Percentiles rank a stretch among this genome's conserved stretches.
Evolutionary conservation across 2,329 filamentous ascomycete genomes (phyloP).

Genomic region (Cladosporium sp.): DNA sequence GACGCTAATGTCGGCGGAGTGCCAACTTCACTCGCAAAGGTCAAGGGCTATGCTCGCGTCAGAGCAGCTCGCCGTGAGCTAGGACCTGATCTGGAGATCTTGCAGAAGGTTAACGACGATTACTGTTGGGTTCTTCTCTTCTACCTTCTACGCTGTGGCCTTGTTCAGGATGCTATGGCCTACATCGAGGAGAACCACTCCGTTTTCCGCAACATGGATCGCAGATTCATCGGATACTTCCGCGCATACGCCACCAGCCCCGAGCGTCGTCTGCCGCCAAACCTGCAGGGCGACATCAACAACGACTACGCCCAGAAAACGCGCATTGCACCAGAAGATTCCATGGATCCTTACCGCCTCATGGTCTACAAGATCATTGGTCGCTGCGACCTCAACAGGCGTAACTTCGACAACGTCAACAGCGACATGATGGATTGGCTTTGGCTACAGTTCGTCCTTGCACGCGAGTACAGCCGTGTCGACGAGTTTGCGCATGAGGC

Average conservation of each 20-base stretch:
- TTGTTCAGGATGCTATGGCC: slow-evolving; percentile 78
- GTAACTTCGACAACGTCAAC: slow-evolving; percentile 59
- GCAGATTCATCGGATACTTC: slow-evolving; percentile 86
- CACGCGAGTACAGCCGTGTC: slow-evolving; percentile 61
- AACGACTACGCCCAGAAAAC: slow-evolving; percentile 86
- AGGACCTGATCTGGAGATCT: slow-evolving; percentile 68
- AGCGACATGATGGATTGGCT: slow-evolving; percentile 67
- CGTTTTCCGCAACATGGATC: slow-evolving; percentile 86
- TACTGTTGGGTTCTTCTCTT: slow-evolving; percentile 94
- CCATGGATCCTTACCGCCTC: slow-evolving; percentile 91
- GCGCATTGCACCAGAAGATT: slow-evolving; percentile 80
- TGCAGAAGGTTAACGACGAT: slow-evolving; percentile 73
- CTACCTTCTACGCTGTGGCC: slow-evolving; percentile 83
- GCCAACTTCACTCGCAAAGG: slow-evolving; percentile 84
- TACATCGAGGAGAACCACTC: slow-evolving; percentile 80
- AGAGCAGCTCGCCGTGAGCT: slow-evolving; percentile 79
- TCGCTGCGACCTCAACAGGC: slow-evolving; percentile 63
- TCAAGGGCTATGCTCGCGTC: slow-evolving; percentile 87
- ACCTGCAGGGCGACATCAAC: slow-evolving; percentile 83
- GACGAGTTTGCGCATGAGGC: slow-evolving; percentile 65
- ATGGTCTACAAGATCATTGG: slow-evolving; percentile 98
- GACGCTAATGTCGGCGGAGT: slow-evolving; percentile 89
- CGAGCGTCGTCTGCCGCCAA: slow-evolving; percentile 74
- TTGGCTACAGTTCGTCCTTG: slow-evolving; percentile 66
- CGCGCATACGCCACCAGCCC: slow-evolving; percentile 76